These are phyloP conservation scores for Arbutus unedo DNA, from an alignment of 148 eudicot genomes.

Conservation along the genomic window DNA sequence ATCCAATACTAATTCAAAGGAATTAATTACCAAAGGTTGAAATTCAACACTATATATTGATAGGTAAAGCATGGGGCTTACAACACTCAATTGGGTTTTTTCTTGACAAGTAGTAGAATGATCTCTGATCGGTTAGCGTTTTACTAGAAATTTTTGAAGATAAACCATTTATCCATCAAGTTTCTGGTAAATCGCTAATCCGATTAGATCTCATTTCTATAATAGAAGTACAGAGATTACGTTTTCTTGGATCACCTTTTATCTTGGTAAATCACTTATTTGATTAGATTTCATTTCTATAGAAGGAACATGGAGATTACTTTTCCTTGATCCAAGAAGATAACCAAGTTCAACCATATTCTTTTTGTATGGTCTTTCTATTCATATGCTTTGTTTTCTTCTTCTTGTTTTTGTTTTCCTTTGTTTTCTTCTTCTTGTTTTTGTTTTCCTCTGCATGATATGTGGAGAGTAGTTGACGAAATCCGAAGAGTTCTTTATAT, in stretches of 20 bases:
- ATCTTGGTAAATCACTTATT: background rate
- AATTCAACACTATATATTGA: background rate
- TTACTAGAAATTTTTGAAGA: background rate
- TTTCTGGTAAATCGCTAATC: too few relatives aligned
- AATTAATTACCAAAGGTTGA: too few relatives aligned
- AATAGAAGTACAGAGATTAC: too few relatives aligned
- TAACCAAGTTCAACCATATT: background rate
- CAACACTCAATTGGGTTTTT: background rate
- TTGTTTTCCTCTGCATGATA: too few relatives aligned
- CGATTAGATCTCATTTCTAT: too few relatives aligned
- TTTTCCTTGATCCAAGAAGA: background rate
- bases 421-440: background rate
- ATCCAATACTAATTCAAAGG: too few relatives aligned
- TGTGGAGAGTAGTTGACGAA: too few relatives aligned
- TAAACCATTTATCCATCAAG: too few relatives aligned
- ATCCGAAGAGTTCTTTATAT: too few relatives aligned
- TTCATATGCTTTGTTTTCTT: background rate
- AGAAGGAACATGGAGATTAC: background rate
- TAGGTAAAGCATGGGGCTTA: background rate
- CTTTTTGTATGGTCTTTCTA: background rate
- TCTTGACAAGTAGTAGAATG: background rate
- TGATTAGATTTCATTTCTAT: background rate
- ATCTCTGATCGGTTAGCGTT: background rate
- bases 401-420: too few relatives aligned
- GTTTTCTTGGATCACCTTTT: too few relatives aligned